Evolutionary conservation across 495 filamentous ascomycete species (phyloP).

Genomic region (Aspergillus ostianus): DNA sequence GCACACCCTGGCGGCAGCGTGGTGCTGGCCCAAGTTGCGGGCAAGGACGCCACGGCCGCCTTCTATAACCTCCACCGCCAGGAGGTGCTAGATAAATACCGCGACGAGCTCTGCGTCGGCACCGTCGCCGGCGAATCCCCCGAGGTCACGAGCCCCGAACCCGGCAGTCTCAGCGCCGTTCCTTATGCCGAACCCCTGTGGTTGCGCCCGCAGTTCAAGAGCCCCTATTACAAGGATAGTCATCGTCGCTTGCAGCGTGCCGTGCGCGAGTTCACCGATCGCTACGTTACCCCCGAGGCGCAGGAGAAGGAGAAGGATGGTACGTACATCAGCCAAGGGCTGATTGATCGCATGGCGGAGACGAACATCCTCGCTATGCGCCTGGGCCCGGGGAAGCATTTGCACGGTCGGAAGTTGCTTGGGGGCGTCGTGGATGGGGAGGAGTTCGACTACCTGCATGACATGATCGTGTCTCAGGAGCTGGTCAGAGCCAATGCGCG

Average conservation of each 20-base stretch:
- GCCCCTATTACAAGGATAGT: constrained; percentile 77
- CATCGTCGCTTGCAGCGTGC: constrained; percentile 70
- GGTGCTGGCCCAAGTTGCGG: constrained; percentile 53
- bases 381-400: constrained; percentile 77
- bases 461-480: constrained; percentile 75
- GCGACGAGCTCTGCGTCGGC: constrained; percentile 66
- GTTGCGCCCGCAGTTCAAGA: constrained; percentile 76
- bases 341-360: constrained; percentile 75
- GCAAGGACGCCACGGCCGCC: constrained; percentile 53
- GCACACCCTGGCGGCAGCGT: constrained; percentile 61
- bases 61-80: constrained; percentile 62
- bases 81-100: constrained; percentile 71
- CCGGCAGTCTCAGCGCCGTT: constrained; percentile 69
- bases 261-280: constrained; percentile 71
- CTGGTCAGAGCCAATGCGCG: constrained; percentile 65
- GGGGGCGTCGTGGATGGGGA: constrained; percentile 70
- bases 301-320: constrained; percentile 75
- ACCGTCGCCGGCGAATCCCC: constrained; percentile 71
- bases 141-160: constrained; percentile 66
- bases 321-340: constrained; percentile 69
- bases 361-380: constrained; percentile 77
- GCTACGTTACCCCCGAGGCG: constrained; percentile 70
- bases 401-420: constrained; percentile 67
- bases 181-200: constrained; percentile 82
- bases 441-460: constrained; percentile 88